Base-by-base conservation (phyloP, 139 green algal species). In the Pedinophyceae sp. region DNA sequence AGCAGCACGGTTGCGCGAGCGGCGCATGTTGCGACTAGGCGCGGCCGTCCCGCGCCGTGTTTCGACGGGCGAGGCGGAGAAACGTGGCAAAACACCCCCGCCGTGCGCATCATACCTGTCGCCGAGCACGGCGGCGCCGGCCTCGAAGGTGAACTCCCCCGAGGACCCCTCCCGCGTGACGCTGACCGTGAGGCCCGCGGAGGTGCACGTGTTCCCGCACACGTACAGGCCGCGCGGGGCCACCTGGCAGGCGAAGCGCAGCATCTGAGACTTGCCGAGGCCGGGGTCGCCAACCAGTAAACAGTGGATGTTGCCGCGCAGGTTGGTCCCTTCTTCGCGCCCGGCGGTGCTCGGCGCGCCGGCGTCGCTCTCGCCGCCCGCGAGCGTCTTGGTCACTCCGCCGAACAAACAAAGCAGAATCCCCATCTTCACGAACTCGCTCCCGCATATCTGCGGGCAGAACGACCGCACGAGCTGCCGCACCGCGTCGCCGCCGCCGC, bases 181-280 rank as follows among this genome's bases (percentile, higher is more conserved):
- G 4, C 71, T 70, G 0, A 80, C 82, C 0, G 86, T 94, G 2
- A 97, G 77, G 4, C 88, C 88, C 10, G 78, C 80, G 17, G 54
- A 59, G 22, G 74, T 85, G 59, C 54, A 70, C 24, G 69, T 78
- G 56, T 79, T 82, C 60, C 89, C 88, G 60, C 84, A 92, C n/a
- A 97, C 80, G 57, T 97, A 96, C 16, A 98, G 30, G 17, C 85
- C 82, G 2, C 82, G 72, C 1, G 86, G 88, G 17, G 88, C 71
- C 0, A 73, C 72, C 1, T 52, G 19, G 3, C 48, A 57, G 4
- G 52, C 67, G 2, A 60, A 60, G 13, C 28, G 57, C 52, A 52
- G 81, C 68, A 22, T 69, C 70, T 27, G 81, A 65, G 72, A 88
- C 62, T 94, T 94, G 48, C 83, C 82, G 46, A 93, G 69, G 15